Evolutionary conservation across 2,329 filamentous ascomycete genomes (phyloP).

Genomic region (Sporothrix schenckii): DNA sequence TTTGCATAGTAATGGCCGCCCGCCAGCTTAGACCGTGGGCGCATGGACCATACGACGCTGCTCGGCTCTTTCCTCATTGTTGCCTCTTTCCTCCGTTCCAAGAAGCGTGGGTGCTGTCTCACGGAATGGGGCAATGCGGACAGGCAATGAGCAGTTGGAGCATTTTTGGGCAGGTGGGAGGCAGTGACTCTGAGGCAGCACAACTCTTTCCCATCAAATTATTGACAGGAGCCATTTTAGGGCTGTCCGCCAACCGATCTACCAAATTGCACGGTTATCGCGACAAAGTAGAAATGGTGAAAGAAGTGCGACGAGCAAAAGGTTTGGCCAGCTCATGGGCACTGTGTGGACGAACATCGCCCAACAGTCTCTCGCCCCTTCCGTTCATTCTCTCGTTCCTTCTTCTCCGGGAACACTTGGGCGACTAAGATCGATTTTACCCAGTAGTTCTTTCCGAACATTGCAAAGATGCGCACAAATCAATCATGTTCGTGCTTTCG

Average conservation of each 20-base stretch:
- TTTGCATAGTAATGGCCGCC: neutral
- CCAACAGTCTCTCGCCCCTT: neutral
- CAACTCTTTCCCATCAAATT: neutral
- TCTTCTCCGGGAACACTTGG: neutral
- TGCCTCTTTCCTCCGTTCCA: neutral
- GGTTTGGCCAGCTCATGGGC: neutral
- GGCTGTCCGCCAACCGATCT: neutral
- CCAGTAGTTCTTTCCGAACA: neutral
- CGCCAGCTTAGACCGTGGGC: neutral
- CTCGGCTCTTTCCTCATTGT: neutral
- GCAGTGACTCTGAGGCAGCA: neutral
- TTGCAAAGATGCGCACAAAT: neutral
- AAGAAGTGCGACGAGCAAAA: conserved; percentile 1
- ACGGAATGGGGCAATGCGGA: neutral
- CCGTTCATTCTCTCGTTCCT: conserved; percentile 5
- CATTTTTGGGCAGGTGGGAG: neutral
- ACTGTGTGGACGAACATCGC: conserved; percentile 6
- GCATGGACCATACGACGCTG: neutral
- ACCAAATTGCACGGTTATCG: conserved; percentile 16
- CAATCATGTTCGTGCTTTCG: neutral
- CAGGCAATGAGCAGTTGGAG: neutral
- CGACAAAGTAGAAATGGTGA: neutral
- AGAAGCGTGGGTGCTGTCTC: neutral
- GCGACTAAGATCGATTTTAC: neutral
- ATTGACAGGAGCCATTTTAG: neutral